phyloP scores from a whole-genome alignment of 2,329 filamentous ascomycete genomes.

The Aspergillus tubingensis region DNA sequence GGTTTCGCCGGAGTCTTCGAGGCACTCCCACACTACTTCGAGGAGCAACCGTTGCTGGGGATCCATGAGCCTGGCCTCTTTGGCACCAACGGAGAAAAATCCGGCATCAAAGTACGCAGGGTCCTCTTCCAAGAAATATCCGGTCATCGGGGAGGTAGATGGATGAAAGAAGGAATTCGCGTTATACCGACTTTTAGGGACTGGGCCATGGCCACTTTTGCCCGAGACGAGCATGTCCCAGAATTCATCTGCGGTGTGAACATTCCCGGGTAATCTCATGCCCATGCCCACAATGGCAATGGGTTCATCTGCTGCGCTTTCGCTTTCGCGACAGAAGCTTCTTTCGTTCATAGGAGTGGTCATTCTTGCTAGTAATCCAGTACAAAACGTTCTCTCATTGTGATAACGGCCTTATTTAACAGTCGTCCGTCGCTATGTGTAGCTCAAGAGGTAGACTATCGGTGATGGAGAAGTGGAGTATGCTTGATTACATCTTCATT shows the following conservation, averaged over 20 bases:
- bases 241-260: neutral
- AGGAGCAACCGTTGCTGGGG: constrained; percentile 37
- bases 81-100: constrained; percentile 22
- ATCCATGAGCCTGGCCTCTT: constrained; percentile 26
- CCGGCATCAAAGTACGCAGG: constrained; percentile 25
- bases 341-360: no score
- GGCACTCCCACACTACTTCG: constrained; percentile 34
- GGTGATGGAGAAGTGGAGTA: no score
- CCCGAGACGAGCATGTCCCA: neutral
- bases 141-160: neutral
- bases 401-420: no score
- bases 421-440: no score
- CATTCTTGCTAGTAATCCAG: no score
- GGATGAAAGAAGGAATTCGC: constrained; percentile 26
- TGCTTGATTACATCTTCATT: no score
- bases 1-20: constrained; percentile 33
- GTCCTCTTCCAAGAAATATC: constrained; percentile 35
- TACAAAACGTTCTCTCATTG: no score
- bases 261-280: neutral
- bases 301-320: neutral
- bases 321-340: no score
- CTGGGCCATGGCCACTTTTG: neutral
- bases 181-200: constrained; percentile 27
- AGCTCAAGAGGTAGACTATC: no score
- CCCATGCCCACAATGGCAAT: neutral